Conservation (phyloP, 176 grass and related monocot species). For the Alopecurus myosuroides region DNA sequence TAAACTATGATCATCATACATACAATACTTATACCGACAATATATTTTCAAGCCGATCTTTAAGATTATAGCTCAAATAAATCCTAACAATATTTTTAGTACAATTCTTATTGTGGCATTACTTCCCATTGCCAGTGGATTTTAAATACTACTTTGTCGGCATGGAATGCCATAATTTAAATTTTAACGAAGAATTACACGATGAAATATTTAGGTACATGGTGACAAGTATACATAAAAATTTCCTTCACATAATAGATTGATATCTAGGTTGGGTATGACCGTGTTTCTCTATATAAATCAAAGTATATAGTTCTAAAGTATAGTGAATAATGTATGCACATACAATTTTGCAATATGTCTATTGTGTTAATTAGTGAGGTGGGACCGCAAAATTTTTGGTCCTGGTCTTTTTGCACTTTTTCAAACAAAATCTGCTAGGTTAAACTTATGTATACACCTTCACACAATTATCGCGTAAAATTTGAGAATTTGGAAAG, state of each 20-base stretch:
- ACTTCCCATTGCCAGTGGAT: not conserved
- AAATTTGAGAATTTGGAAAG: not conserved
- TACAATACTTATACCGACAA: too few relatives aligned
- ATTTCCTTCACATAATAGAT: too few relatives aligned
- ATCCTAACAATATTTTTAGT: not conserved
- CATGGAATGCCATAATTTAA: too few relatives aligned
- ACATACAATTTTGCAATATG: not conserved
- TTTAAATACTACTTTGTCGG: not conserved
- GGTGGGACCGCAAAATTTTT: not conserved
- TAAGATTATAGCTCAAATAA: not conserved
- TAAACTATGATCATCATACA: not conserved
- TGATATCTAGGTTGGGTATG: too few relatives aligned
- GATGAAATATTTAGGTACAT: not conserved
- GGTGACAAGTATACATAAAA: not conserved
- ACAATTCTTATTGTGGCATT: not conserved
- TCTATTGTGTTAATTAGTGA: not conserved
- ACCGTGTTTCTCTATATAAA: not conserved
- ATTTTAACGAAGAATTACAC: not conserved
- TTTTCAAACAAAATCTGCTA: not conserved
- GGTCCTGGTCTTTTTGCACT: not conserved
- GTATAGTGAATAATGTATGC: not conserved
- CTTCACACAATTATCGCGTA: too few relatives aligned
- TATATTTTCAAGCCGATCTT: too few relatives aligned
- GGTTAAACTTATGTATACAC: not conserved
- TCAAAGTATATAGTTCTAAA: not conserved